Percentiles rank a stretch among this genome's conserved stretches.
Conservation (phyloP, 257 asterid species). For the Penstemon eatonii region DNA sequence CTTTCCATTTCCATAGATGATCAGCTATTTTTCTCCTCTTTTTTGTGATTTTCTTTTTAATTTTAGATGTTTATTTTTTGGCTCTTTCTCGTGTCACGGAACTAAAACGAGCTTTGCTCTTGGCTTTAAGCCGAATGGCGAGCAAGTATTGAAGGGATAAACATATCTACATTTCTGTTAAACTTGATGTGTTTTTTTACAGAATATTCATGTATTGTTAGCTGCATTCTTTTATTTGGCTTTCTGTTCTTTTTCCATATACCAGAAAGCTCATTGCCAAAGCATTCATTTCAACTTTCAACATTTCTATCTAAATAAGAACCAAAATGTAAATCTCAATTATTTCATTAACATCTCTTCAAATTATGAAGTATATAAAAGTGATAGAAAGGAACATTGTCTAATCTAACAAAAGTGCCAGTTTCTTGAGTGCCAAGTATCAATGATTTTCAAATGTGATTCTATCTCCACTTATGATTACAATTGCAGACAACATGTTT, state of each 20-base stretch:
- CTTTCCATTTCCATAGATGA: background rate
- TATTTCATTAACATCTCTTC: too few species aligned
- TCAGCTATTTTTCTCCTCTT: conserved; percentile 1
- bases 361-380: too few species aligned
- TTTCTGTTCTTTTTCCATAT: background rate
- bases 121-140: background rate
- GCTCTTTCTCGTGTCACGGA: conserved; percentile 20
- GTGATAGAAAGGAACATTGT: too few species aligned
- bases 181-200: conserved; percentile 24
- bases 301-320: too few species aligned
- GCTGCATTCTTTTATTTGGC: conserved; percentile 26
- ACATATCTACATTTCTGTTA: background rate
- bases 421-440: too few species aligned
- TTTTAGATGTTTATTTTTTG: background rate
- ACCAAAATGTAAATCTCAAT: too few species aligned
- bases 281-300: background rate
- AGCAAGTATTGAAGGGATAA: conserved; percentile 21
- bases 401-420: too few species aligned
- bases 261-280: conserved; percentile 1
- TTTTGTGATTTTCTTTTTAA: background rate
- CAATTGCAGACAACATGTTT: too few species aligned
- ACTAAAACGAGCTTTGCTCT: conserved; percentile 13
- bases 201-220: conserved; percentile 19
- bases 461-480: too few species aligned
- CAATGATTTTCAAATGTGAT: too few species aligned